phyloP scores from a whole-genome alignment of 2,329 filamentous ascomycete genomes.

The Cercospora sojina region DNA sequence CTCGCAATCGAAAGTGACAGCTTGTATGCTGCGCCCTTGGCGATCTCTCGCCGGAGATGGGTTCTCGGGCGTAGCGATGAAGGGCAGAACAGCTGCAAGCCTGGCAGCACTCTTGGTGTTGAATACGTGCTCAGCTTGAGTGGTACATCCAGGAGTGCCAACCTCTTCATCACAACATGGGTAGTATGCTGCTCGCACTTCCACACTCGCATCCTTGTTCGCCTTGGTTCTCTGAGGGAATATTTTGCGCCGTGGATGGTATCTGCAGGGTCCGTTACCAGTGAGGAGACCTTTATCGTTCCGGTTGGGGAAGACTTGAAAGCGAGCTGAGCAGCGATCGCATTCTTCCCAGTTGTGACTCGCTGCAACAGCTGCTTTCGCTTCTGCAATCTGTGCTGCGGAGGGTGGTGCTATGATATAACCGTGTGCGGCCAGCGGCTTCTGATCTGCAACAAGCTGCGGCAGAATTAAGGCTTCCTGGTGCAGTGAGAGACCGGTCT shows the following conservation, averaged over 20 bases:
- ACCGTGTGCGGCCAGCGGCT: conserved; percentile 64
- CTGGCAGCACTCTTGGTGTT: conserved; percentile 75
- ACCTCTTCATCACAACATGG: conserved; percentile 75
- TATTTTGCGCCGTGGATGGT: conserved; percentile 74
- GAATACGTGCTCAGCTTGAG: conserved; percentile 75
- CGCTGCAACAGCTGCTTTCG: conserved; percentile 63
- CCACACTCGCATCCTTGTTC: conserved; percentile 53
- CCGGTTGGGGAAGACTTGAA: conserved; percentile 88
- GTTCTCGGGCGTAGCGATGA: conserved; percentile 72
- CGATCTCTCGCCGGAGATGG: conserved; percentile 46
- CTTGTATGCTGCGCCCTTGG: conserved; percentile 45
- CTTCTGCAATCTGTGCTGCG: conserved; percentile 63
- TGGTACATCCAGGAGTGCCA: conserved; percentile 76
- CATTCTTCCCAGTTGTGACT: conserved; percentile 82
- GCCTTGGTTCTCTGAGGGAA: conserved; percentile 57
- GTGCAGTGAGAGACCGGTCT: conserved; percentile 65
- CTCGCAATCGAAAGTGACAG: conserved; percentile 90
- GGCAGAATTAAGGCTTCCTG: conserved; percentile 68
- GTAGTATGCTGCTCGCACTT: conserved; percentile 59
- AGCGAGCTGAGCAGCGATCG: conserved; percentile 80
- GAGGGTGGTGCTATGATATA: conserved; percentile 72
- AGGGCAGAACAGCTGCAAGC: conserved; percentile 76
- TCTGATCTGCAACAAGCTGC: conserved; percentile 61
- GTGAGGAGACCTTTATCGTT: conserved; percentile 74
- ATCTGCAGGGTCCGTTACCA: conserved; percentile 72